Evolutionary conservation across 805 yeast genomes (phyloP), one percentile per base, ranked within the genome.

Genomic region (Lipomyces starkeyi): DNA sequence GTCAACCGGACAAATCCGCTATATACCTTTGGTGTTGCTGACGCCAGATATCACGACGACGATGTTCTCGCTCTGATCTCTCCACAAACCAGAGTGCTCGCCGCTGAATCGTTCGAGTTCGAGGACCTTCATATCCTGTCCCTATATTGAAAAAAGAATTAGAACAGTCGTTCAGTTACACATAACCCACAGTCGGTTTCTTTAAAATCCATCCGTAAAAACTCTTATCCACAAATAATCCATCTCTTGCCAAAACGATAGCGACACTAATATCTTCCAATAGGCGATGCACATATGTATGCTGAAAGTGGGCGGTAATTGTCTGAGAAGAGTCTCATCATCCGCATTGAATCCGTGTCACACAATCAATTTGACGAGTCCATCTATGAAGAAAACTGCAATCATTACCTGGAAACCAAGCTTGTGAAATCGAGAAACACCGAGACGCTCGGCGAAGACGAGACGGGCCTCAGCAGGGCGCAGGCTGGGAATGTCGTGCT

Each of bases 391-490:
- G 7, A 53, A 8, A 29, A 25, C 7, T 25, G 29, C 34, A 29
- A 29, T 61, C 62, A 20, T 37, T 22, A 67, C 70, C 70, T 69
- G 68, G 63, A 53, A 69, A 29, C 72, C 72, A 32, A 71, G 71
- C 64, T 71, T 70, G 65, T 71, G 73, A 67, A 70, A 71, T 27
- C 71, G 68, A 32, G 73, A 70, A 47, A 71, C 73, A 25, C 71
- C 73, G 55, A 71, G 71, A 54, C 67, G 68, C 67, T 71, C 73
- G 75, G 87, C 87, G 80, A 87, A 86, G 74, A 86, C 88, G 76
- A 87, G 84, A 80, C 87, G 86, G 73, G 86, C 83, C 84, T 87
- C 88, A 78, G 88, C 90, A 76, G 87, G 88, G 75, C 70, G 69
- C 37, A 71, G 63, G 54, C 65, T 55, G 35, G 73, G 73, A 43